Percentiles rank a stretch among this genome's conserved stretches.
These are phyloP conservation scores for Backusella circina DNA, from an alignment of 192 early-diverging fungal genomes.

Conservation along the genomic window DNA sequence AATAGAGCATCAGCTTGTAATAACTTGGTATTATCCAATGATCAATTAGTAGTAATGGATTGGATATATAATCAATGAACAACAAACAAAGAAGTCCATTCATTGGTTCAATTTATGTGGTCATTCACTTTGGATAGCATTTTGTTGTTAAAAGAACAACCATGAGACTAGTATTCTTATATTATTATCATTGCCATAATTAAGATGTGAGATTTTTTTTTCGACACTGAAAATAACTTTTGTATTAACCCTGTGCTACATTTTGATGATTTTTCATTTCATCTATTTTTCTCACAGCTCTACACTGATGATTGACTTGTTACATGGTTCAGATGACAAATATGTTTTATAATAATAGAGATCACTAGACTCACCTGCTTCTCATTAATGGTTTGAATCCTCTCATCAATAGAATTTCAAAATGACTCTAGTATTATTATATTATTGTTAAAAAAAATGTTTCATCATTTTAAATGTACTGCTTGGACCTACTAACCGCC, in stretches of 20 bases:
- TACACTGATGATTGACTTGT: background rate
- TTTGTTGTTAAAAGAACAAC: background rate
- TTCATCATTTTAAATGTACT: too few species aligned
- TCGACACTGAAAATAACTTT: background rate
- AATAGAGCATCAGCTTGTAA: too few species aligned
- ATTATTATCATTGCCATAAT: too few species aligned
- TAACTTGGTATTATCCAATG: too few species aligned
- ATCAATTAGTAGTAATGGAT: too few species aligned
- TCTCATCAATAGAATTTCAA: too few species aligned
- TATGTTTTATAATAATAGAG: background rate
- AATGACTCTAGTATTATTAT: too few species aligned
- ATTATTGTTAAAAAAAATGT: too few species aligned
- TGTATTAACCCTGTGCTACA: background rate
- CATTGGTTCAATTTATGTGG: background rate
- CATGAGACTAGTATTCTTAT: too few species aligned
- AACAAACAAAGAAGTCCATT: background rate
- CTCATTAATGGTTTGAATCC: background rate
- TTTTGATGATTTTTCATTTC: background rate
- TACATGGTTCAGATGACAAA: background rate
- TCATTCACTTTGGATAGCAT: background rate
- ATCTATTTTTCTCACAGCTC: background rate
- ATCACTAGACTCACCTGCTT: background rate
- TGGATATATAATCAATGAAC: too few species aligned
- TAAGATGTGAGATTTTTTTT: too few species aligned
- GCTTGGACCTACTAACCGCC: too few species aligned